These are phyloP conservation scores for Cytospora chrysosperma DNA, from an alignment of 2,329 filamentous ascomycete genomes.

Conservation along the genomic window DNA sequence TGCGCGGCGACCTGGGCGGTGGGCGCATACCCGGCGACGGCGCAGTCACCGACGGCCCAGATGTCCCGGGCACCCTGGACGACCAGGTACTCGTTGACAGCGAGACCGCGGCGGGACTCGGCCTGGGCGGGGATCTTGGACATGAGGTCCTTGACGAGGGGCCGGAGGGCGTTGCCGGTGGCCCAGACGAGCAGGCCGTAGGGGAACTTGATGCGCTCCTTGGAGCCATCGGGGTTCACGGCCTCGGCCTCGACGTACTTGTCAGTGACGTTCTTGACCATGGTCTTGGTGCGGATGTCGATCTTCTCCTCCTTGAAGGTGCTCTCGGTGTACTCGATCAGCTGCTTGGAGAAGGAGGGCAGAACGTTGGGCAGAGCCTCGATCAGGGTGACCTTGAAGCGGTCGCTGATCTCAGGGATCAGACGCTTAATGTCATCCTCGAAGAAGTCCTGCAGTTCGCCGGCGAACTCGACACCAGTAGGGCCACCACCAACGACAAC, in stretches of 20 bases:
- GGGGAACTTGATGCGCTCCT: constrained; percentile 77
- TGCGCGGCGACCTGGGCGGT: constrained; percentile 96
- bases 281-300: constrained; percentile 95
- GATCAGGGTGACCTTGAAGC: constrained; percentile 96
- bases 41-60: constrained; percentile 97
- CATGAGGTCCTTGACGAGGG: constrained; percentile 89
- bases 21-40: constrained; percentile 94
- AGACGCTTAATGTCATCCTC: constrained; percentile 97
- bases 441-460: constrained; percentile 98
- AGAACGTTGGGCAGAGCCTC: constrained; percentile 96
- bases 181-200: constrained; percentile 98
- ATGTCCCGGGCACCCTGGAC: constrained; percentile 96
- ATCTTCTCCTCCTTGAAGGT: constrained; percentile 99
- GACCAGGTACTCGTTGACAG: constrained; percentile 97
- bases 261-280: constrained; percentile 96
- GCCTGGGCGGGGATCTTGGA: constrained; percentile 89
- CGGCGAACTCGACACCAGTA: constrained; percentile 96
- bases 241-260: constrained; percentile 90
- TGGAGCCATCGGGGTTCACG: constrained; percentile 78
- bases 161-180: constrained; percentile 91
- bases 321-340: constrained; percentile 99
- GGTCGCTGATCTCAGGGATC: constrained; percentile 90
- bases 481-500: constrained; percentile 92
- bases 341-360: constrained; percentile 97
- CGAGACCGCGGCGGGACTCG: constrained; percentile 89